These are phyloP conservation scores for Coix lacrymajobi DNA, from an alignment of 176 grass and related monocot species.

Conservation along the genomic window DNA sequence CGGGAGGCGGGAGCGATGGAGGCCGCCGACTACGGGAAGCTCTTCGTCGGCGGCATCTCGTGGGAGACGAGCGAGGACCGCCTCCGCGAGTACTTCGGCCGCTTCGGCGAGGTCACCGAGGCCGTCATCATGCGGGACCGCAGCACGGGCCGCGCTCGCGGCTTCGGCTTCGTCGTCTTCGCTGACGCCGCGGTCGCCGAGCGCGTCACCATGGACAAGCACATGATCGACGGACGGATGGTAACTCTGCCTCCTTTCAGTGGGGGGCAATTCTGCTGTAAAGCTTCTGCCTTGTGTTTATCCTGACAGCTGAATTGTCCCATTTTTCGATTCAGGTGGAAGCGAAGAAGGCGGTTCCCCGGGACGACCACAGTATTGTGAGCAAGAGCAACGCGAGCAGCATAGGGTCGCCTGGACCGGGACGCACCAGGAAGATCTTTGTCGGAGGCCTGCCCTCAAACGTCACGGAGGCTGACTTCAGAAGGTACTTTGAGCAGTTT, in stretches of 20 bases:
- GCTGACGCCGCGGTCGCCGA: conserved; percentile 53
- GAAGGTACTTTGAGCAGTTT: background rate
- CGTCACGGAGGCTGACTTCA: background rate
- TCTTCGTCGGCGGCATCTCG: conserved; percentile 95
- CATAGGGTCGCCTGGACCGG: background rate
- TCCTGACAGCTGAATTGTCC: background rate
- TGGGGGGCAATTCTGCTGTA: conserved; percentile 13
- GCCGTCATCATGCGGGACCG: conserved; percentile 91
- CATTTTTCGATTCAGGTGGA: background rate
- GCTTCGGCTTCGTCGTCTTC: conserved; percentile 93
- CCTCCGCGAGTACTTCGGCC: conserved; percentile 75
- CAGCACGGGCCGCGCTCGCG: conserved; percentile 83
- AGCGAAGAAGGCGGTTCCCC: background rate
- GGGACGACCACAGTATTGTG: background rate
- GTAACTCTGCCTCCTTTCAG: too few relatives aligned
- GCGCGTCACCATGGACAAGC: conserved; percentile 79
- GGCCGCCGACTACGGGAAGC: conserved; percentile 78
- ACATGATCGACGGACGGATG: conserved; percentile 95
- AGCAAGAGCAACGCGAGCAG: background rate
- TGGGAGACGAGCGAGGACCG: conserved; percentile 95
- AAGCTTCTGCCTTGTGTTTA: background rate
- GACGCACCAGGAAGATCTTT: background rate
- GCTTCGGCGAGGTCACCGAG: conserved; percentile 89
- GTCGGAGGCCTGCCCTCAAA: background rate
- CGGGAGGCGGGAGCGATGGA: conserved; percentile 43